Base-by-base conservation (phyloP, 345 rosid species). In the Pseudoturritis turrita region DNA sequence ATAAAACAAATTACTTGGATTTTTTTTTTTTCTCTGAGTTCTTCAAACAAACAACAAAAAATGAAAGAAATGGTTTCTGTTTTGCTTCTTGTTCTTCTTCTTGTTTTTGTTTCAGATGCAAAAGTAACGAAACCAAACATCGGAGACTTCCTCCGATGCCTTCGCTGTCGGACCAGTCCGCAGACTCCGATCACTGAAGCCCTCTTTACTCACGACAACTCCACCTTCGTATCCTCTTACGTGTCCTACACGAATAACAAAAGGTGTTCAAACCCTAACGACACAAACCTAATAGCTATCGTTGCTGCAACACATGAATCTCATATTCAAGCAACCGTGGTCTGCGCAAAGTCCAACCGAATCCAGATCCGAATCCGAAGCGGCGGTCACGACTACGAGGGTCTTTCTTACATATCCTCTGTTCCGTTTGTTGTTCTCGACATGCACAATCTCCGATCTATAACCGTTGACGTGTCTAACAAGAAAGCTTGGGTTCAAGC, bases 401-500 rank as follows among this genome's bases (percentile, higher is more conserved):
- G 81, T 13, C 69, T 78, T 0, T 79, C 82, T 0, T 79, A 71
- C 56, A 65, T 62, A 11, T 75, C 82, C 0, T 33, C 45, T 2
- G 44, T 65, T 0, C 77, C 79, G 0, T 79, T 75, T 50, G 23
- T 73, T 6, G 33, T 88, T 19, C 72, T 88, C 1, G 88, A 88
- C 62, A 77, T 86, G 50, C 76, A 65, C 13, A 62, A 51, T 55
- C 80, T 86, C n/a, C 77, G 90, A 13, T 68, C 80, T 8, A 68
- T 88, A 2, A 35, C 62, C 26, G 63, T 88, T 17, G 79, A 88
- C 65, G 55, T 81, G 11, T 4, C 62, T 0, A 39, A 25, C 12
- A 70, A 72, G 49, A 69, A 78, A 31, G 87, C 87, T 2, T 81
- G 88, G 87, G 80, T 81, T 40, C 78, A 82, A 17, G 79, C 85